Conservation (phyloP, 2,329 filamentous ascomycete genomes). For the Aureobasidium sp. region DNA sequence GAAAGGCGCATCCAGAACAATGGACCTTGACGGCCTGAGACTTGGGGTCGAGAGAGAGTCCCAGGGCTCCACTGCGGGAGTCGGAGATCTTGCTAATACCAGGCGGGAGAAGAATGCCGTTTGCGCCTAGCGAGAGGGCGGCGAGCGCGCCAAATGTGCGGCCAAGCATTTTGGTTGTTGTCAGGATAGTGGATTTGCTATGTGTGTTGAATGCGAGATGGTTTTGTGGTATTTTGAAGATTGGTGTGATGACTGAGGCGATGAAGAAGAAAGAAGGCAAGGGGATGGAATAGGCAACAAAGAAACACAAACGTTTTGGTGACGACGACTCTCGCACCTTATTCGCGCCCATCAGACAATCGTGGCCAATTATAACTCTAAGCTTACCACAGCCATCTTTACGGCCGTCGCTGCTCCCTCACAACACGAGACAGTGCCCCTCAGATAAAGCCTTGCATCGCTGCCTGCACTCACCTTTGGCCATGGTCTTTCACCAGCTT, state of each 20-base stretch:
- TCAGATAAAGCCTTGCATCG: not conserved
- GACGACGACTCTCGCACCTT: slow-evolving; percentile 8
- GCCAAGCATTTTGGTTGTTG: slow-evolving; percentile 23
- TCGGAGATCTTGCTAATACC: slow-evolving; percentile 36
- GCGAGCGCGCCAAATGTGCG: slow-evolving; percentile 25
- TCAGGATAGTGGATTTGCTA: slow-evolving; percentile 7
- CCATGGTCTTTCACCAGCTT: not conserved
- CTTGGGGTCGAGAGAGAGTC: slow-evolving; percentile 34
- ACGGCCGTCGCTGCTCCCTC: not conserved
- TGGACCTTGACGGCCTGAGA: slow-evolving; percentile 41
- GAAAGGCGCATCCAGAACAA: slow-evolving; percentile 48
- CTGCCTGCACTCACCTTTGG: not conserved
- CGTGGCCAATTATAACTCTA: not conserved
- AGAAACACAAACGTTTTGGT: slow-evolving; percentile 1
- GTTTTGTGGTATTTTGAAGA: not conserved
- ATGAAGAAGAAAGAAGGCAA: not conserved
- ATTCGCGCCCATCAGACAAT: not conserved
- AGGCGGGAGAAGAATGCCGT: slow-evolving; percentile 48
- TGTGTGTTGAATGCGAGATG: not conserved
- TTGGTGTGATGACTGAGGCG: not conserved
- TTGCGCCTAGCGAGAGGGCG: slow-evolving; percentile 25
- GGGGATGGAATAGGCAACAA: not conserved
- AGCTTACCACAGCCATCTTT: not conserved
- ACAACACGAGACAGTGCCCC: not conserved
- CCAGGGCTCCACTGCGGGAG: slow-evolving; percentile 35